phyloP scores from a whole-genome alignment of 2,329 filamentous ascomycete species.

The Alternaria postmessia region DNA sequence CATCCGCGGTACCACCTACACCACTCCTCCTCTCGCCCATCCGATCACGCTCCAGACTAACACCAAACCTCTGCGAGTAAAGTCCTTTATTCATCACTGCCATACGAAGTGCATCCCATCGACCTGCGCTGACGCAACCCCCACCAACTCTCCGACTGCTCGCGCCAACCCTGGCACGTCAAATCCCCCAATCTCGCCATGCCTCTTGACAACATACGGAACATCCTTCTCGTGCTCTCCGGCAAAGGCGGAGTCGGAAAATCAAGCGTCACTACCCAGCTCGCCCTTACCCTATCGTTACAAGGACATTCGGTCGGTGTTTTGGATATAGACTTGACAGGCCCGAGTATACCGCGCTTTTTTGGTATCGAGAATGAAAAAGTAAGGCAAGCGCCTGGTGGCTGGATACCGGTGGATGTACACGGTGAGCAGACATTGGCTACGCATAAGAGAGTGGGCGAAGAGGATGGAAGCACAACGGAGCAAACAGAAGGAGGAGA shows the following conservation, averaged over 20 bases:
- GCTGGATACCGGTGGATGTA: conserved; percentile 90
- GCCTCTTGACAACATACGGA: conserved; percentile 75
- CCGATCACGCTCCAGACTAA: conserved; percentile 32
- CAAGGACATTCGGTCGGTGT: conserved; percentile 91
- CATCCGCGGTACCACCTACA: conserved; percentile 7
- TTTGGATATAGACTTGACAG: conserved; percentile 94
- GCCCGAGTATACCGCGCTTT: conserved; percentile 94
- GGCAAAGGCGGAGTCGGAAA: conserved; percentile 99
- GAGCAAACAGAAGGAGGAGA: background rate
- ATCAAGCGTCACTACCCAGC: conserved; percentile 95
- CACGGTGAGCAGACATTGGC: conserved; percentile 63
- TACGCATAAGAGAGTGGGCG: conserved; percentile 17
- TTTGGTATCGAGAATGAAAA: conserved; percentile 89
- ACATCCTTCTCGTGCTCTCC: conserved; percentile 85
- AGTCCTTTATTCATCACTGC: too few species aligned
- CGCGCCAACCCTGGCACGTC: background rate
- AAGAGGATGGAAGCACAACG: background rate
- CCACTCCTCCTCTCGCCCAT: background rate
- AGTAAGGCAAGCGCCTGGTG: conserved; percentile 88
- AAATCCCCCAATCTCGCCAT: conserved; percentile 55
- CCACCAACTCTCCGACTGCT: background rate
- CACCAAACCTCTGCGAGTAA: background rate
- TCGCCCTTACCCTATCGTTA: conserved; percentile 86
- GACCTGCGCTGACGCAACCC: background rate
- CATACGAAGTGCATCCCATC: background rate